These are phyloP conservation scores for Crotalaria pallida DNA, from an alignment of 306 rosid species.

Conservation along the genomic window DNA sequence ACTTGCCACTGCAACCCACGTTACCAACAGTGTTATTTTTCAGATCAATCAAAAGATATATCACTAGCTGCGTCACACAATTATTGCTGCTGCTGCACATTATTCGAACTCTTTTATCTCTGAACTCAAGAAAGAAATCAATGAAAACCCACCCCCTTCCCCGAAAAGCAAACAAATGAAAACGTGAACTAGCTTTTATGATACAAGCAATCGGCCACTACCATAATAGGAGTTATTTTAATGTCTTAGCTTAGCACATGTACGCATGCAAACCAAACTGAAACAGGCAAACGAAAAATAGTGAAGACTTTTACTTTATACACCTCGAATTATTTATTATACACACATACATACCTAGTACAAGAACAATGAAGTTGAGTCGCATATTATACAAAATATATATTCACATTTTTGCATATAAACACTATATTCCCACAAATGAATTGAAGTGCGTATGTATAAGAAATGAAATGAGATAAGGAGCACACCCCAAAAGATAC, in stretches of 20 bases:
- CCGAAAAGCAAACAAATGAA: not conserved
- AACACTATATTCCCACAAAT: too few relatives aligned
- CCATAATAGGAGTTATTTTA: too few relatives aligned
- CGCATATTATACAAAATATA: not conserved
- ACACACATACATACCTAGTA: too few relatives aligned
- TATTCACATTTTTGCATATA: too few relatives aligned
- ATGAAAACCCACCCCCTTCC: not conserved
- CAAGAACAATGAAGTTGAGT: not conserved
- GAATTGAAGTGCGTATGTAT: too few relatives aligned
- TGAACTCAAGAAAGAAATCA: constrained; percentile 1
- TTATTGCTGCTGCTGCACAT: constrained; percentile 17
- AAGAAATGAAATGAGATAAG: too few relatives aligned
- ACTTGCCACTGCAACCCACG: constrained; percentile 32
- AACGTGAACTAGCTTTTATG: not conserved
- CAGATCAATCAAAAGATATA: constrained; percentile 26
- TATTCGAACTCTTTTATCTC: constrained; percentile 12
- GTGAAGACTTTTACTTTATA: not conserved
- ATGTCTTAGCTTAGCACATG: not conserved
- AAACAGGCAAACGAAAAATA: not conserved
- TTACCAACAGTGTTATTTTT: constrained; percentile 23
- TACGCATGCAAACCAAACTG: not conserved
- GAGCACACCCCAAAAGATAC: too few relatives aligned
- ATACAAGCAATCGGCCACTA: constrained; percentile 1
- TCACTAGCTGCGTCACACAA: not conserved
- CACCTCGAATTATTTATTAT: not conserved